These are phyloP conservation scores for Margaritispora aquatica DNA, from an alignment of 495 filamentous ascomycete genomes.

Conservation along the genomic window DNA sequence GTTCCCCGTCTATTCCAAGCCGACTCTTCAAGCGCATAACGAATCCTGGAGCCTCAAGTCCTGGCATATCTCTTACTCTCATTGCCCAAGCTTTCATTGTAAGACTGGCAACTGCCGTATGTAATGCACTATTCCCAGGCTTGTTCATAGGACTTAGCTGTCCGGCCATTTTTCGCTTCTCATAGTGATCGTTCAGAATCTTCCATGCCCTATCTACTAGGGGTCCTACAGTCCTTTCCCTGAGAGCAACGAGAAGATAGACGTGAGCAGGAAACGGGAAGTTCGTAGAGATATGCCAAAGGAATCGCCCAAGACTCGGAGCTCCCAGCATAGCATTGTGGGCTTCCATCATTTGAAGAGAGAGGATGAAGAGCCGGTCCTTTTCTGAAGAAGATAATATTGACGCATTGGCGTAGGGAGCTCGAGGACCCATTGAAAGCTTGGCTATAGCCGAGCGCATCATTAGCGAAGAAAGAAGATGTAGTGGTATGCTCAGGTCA, in stretches of 20 bases:
- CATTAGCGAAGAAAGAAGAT: conserved; percentile 45
- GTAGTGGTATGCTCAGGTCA: conserved; percentile 53
- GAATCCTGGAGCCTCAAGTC: not conserved
- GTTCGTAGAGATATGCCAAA: conserved; percentile 44
- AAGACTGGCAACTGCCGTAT: conserved; percentile 28
- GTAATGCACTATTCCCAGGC: conserved; percentile 23
- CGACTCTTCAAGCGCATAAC: not conserved
- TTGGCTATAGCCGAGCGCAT: conserved; percentile 34
- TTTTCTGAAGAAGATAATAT: conserved; percentile 18
- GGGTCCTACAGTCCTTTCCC: conserved; percentile 35
- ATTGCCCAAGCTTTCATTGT: conserved; percentile 30
- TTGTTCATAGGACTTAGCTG: conserved; percentile 3
- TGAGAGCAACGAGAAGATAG: conserved; percentile 44
- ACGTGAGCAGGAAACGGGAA: conserved; percentile 46
- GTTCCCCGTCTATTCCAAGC: not conserved
- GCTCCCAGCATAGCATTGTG: conserved; percentile 36
- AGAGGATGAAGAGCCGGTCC: conserved; percentile 41
- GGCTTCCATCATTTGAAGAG: conserved; percentile 36
- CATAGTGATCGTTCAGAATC: conserved; percentile 22
- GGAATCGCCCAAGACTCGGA: conserved; percentile 39
- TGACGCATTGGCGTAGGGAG: conserved; percentile 27
- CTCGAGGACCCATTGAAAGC: conserved; percentile 30
- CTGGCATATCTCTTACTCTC: conserved; percentile 13
- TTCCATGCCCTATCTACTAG: conserved; percentile 47
- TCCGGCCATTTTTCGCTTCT: not conserved